Conservation (phyloP, 2,329 filamentous ascomycete species). For the Diaporthe ampelina region DNA sequence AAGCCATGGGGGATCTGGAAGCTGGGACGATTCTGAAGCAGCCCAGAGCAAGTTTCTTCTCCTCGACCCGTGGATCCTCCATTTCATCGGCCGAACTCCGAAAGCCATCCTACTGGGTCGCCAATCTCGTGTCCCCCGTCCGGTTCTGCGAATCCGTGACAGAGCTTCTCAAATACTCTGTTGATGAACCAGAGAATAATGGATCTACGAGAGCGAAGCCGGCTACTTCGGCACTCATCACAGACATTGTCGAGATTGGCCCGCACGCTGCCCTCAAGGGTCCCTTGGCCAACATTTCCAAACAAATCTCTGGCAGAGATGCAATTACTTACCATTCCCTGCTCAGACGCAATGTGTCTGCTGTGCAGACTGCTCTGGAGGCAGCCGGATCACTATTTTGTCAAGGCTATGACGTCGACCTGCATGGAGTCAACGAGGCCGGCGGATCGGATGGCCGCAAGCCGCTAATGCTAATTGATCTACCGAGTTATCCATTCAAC, state of each 20-base stretch:
- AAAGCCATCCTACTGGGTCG: constrained; percentile 47
- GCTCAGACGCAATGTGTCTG: constrained; percentile 40
- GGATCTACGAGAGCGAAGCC: constrained; percentile 18
- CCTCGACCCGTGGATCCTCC: constrained; percentile 43
- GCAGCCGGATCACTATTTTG: constrained; percentile 41
- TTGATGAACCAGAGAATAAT: constrained; percentile 33
- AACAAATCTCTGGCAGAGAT: constrained; percentile 29
- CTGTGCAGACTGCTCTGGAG: constrained; percentile 43
- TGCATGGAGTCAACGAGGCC: constrained; percentile 40
- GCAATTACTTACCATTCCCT: constrained; percentile 29
- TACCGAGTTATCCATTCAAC: constrained; percentile 62
- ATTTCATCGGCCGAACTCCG: constrained; percentile 41
- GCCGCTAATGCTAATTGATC: constrained; percentile 53
- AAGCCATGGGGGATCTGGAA: constrained; percentile 41
- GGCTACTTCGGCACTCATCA: constrained; percentile 36
- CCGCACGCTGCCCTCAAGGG: constrained; percentile 48
- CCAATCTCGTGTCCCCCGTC: constrained; percentile 48
- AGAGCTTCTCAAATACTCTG: constrained; percentile 39
- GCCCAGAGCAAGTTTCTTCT: constrained; percentile 44
- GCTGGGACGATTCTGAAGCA: constrained; percentile 16
- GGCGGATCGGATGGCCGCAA: neutral
- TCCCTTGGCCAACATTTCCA: constrained; percentile 46
- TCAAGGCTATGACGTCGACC: constrained; percentile 27
- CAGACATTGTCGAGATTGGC: constrained; percentile 47
- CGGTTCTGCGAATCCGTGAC: constrained; percentile 47